A percentile compares a stretch with the other conserved stretches of the same genome.
Evolutionary conservation across 2,329 filamentous ascomycete genomes (phyloP).

Genomic region (Exophiala mesophila): DNA sequence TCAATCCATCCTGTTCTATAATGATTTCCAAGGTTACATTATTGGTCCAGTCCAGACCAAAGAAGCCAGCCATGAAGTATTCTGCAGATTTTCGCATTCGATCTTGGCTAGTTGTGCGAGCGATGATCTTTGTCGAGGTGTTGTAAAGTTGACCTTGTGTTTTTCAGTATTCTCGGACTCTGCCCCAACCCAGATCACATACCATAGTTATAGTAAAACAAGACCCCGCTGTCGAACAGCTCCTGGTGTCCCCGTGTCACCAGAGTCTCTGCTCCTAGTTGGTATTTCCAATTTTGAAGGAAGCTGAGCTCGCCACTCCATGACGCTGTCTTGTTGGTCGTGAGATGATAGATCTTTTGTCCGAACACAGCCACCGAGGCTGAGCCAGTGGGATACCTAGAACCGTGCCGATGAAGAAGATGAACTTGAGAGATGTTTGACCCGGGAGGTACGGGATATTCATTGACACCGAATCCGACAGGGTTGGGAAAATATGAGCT

Average conservation of each 20-base stretch:
- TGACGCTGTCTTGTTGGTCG: slow-evolving; percentile 45
- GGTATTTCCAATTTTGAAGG: slow-evolving; percentile 63
- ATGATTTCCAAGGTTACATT: slow-evolving; percentile 69
- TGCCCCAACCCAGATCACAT: slow-evolving; percentile 29
- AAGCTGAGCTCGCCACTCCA: slow-evolving; percentile 60
- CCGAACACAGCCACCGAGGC: slow-evolving; percentile 54
- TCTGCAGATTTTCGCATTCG: slow-evolving; percentile 73
- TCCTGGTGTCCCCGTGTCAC: slow-evolving; percentile 69
- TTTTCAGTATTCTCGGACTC: neutral
- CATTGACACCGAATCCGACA: slow-evolving; percentile 65
- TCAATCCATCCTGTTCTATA: slow-evolving; percentile 60
- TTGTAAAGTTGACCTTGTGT: slow-evolving; percentile 60
- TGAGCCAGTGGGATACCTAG: slow-evolving; percentile 64
- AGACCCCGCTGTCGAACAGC: slow-evolving; percentile 63
- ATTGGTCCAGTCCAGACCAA: slow-evolving; percentile 67
- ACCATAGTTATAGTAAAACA: slow-evolving; percentile 69
- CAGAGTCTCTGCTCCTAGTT: slow-evolving; percentile 65
- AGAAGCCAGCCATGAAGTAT: slow-evolving; percentile 75
- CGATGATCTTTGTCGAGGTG: slow-evolving; percentile 66
- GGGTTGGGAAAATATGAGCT: slow-evolving; percentile 66
- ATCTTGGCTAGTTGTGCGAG: slow-evolving; percentile 69
- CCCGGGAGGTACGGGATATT: slow-evolving; percentile 59
- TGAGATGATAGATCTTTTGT: slow-evolving; percentile 53
- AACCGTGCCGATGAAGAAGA: slow-evolving; percentile 70
- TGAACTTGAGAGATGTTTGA: slow-evolving; percentile 66